Evolutionary conservation across 2,329 filamentous ascomycete species (phyloP).

Genomic region (Arthroderma uncinatum): DNA sequence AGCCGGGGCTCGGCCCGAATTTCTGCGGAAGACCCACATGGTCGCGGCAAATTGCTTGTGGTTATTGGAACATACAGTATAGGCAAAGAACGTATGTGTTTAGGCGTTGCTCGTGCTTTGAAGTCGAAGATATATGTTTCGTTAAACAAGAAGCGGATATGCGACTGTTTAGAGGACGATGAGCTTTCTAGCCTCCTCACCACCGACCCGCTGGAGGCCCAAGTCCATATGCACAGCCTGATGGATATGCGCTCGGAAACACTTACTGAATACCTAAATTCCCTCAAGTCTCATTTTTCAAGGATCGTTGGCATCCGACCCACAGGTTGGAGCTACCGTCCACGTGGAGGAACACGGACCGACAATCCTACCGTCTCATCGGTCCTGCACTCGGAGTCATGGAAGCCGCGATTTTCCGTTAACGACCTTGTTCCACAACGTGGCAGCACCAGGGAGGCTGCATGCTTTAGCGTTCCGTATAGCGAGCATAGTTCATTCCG

Average conservation of each 20-base stretch:
- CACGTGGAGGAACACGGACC: conserved; percentile 51
- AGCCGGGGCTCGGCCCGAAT: background rate
- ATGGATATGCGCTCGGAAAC: conserved; percentile 91
- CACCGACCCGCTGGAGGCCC: conserved; percentile 65
- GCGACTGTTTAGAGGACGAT: conserved; percentile 70
- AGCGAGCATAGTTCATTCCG: conserved; percentile 92
- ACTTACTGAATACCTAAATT: conserved; percentile 72
- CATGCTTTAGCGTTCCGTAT: conserved; percentile 90
- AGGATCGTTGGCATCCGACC: conserved; percentile 85
- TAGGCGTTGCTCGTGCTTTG: conserved; percentile 79
- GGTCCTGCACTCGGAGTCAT: conserved; percentile 56
- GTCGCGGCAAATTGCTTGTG: conserved; percentile 58
- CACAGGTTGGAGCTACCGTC: conserved; percentile 86
- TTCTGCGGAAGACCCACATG: conserved; percentile 9
- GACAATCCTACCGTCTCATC: conserved; percentile 53
- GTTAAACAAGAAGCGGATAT: conserved; percentile 70
- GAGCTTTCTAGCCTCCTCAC: conserved; percentile 72
- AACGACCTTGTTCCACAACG: conserved; percentile 67
- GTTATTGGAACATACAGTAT: conserved; percentile 96
- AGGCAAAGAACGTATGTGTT: conserved; percentile 90
- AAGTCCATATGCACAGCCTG: conserved; percentile 95
- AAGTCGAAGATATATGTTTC: conserved; percentile 82
- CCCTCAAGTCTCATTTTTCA: conserved; percentile 69
- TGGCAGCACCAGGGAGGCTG: conserved; percentile 68
- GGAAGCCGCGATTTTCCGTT: conserved; percentile 63